phyloP scores from a whole-genome alignment of 1,139 yeast species.

The Suhomyces yuchorum region DNA sequence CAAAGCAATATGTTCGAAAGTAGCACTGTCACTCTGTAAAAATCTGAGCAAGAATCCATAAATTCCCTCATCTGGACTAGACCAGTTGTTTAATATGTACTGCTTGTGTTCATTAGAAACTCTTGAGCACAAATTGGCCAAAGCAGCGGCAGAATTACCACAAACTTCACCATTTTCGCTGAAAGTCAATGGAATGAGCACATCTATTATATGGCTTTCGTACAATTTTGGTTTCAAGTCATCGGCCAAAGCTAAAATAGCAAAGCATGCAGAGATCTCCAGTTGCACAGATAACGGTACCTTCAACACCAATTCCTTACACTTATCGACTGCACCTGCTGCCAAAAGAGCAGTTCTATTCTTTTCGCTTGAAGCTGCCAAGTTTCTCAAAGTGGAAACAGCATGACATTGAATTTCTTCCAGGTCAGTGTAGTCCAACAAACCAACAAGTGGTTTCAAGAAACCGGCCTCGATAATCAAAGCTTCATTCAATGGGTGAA shows the following conservation, averaged over 20 bases:
- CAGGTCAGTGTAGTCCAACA: conserved; percentile 82
- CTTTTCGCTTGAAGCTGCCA: conserved; percentile 94
- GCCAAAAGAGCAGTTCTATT: conserved; percentile 89
- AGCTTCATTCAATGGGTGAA: conserved; percentile 94
- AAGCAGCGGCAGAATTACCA: conserved; percentile 98
- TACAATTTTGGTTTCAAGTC: conserved; percentile 86
- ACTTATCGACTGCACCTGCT: conserved; percentile 94
- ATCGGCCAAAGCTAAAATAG: conserved; percentile 94
- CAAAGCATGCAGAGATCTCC: conserved; percentile 96
- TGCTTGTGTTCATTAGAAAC: conserved; percentile 71
- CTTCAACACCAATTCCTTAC: conserved; percentile 80
- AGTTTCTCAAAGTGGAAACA: conserved; percentile 89
- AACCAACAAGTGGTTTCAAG: conserved; percentile 81
- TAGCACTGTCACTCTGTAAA: conserved; percentile 83
- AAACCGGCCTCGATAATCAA: conserved; percentile 95
- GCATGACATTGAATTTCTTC: conserved; percentile 99
- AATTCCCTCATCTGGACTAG: conserved; percentile 80
- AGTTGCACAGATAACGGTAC: conserved; percentile 90
- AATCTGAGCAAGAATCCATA: conserved; percentile 81
- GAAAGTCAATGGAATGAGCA: conserved; percentile 85
- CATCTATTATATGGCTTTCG: conserved; percentile 83
- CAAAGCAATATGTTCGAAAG: conserved; percentile 95
- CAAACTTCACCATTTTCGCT: conserved; percentile 92
- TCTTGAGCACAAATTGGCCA: conserved; percentile 92
- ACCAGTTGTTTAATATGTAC: conserved; percentile 80